Conservation (phyloP, 306 rosid genomes). For the Cicer bijugum region DNA sequence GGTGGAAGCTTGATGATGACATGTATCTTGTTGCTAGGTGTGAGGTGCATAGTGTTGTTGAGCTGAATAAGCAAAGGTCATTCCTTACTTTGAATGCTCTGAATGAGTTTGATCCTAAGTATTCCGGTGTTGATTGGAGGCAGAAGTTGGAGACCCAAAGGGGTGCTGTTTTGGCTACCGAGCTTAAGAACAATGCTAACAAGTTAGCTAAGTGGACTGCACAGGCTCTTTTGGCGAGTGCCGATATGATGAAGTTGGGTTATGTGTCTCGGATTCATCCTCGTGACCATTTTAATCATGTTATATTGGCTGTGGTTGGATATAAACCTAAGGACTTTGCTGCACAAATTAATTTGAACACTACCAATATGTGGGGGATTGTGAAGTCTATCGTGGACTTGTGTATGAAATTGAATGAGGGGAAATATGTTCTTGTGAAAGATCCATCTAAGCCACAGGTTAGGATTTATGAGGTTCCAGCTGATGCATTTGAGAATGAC, state of each 20-base stretch:
- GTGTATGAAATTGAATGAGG: slow-evolving; percentile 95
- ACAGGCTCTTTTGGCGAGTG: slow-evolving; percentile 81
- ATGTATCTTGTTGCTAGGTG: slow-evolving; percentile 89
- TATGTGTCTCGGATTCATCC: slow-evolving; percentile 96
- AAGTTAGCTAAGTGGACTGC: slow-evolving; percentile 97
- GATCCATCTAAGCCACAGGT: slow-evolving; percentile 95
- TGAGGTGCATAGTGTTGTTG: slow-evolving; percentile 94
- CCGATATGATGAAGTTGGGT: slow-evolving; percentile 94
- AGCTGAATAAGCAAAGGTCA: slow-evolving; percentile 80
- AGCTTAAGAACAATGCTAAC: slow-evolving; percentile 92
- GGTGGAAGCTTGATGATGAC: slow-evolving; percentile 90
- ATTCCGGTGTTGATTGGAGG: slow-evolving; percentile 92
- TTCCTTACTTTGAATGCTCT: slow-evolving; percentile 88
- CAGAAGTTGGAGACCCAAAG: slow-evolving; percentile 97
- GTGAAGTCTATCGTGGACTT: slow-evolving; percentile 94
- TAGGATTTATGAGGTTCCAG: slow-evolving; percentile 92
- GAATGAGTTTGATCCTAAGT: slow-evolving; percentile 88
- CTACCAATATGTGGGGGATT: slow-evolving; percentile 92
- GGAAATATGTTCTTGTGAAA: slow-evolving; percentile 88
- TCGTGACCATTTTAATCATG: slow-evolving; percentile 92
- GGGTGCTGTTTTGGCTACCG: slow-evolving; percentile 97
- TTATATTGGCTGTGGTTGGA: slow-evolving; percentile 83
- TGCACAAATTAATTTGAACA: slow-evolving; percentile 74
- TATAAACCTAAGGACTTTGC: slow-evolving; percentile 92
- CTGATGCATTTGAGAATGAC: slow-evolving; percentile 89